A percentile compares a stretch with the other conserved stretches of the same genome.
Evolutionary conservation across 2,329 filamentous ascomycete species (phyloP).

Genomic region (Fusarium palustre): DNA sequence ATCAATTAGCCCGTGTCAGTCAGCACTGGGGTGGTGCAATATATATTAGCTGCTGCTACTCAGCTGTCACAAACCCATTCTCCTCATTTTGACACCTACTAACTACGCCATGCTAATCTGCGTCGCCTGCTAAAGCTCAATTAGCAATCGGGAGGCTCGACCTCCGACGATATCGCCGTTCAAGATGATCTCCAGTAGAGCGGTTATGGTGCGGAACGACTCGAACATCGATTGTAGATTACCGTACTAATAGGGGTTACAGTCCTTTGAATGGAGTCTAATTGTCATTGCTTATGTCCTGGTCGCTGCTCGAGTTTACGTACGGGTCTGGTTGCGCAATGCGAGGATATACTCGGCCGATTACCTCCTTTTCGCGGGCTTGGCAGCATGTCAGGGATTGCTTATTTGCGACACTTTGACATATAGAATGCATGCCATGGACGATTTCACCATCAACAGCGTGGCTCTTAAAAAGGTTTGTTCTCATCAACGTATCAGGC

Average conservation of each 20-base stretch:
- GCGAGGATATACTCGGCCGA: slow-evolving; percentile 8
- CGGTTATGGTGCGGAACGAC: background rate
- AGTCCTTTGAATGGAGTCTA: slow-evolving; percentile 20
- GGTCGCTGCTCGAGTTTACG: slow-evolving; percentile 11
- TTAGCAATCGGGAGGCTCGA: background rate
- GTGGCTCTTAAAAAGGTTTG: background rate
- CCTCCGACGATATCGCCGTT: background rate
- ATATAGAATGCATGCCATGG: slow-evolving; percentile 12
- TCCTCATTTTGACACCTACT: background rate
- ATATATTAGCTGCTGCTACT: background rate
- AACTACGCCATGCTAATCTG: background rate
- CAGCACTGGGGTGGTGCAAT: background rate
- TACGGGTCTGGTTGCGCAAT: background rate
- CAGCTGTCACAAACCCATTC: background rate
- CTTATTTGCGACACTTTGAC: slow-evolving; percentile 12
- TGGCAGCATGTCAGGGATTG: slow-evolving; percentile 3
- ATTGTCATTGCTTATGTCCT: slow-evolving; percentile 5
- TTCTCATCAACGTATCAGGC: background rate
- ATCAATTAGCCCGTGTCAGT: background rate
- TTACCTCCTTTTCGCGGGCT: background rate
- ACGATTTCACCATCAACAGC: slow-evolving; percentile 7
- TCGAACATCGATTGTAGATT: too few relatives aligned
- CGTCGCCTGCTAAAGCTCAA: background rate
- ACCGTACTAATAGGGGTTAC: background rate
- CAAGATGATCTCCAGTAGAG: slow-evolving; percentile 14